These are phyloP conservation scores for Coffea canephora DNA, from an alignment of 257 asterid species.

Conservation along the genomic window DNA sequence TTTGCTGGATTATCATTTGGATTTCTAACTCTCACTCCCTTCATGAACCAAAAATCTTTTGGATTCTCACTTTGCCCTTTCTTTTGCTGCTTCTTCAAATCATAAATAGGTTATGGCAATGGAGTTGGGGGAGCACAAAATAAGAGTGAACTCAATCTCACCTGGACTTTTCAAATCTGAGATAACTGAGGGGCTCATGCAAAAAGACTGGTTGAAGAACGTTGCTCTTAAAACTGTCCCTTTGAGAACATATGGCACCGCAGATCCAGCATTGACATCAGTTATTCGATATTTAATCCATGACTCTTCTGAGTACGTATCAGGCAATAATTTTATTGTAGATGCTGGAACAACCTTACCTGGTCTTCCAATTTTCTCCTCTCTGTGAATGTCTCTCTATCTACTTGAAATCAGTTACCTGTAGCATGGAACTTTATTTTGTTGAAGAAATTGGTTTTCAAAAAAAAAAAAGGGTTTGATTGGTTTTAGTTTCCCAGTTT, in stretches of 20 bases:
- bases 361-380: conserved; percentile 63
- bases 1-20: neutral
- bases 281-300: conserved; percentile 60
- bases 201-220: conserved; percentile 53
- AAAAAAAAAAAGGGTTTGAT: neutral
- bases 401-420: neutral
- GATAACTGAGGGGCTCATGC: conserved; percentile 56
- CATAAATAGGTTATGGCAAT: conserved; percentile 63
- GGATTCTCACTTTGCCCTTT: neutral
- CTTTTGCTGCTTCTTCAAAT: conserved; percentile 5
- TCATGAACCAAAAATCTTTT: neutral
- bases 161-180: conserved; percentile 73
- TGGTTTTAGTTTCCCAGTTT: neutral
- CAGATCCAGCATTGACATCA: conserved; percentile 68
- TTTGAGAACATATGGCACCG: conserved; percentile 44
- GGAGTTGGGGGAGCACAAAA: conserved; percentile 58
- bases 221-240: conserved; percentile 52
- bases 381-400: conserved; percentile 33
- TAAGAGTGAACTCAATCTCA: conserved; percentile 71
- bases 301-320: conserved; percentile 54
- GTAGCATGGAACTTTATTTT: neutral
- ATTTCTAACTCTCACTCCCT: neutral
- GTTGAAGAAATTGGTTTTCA: neutral
- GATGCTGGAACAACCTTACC: conserved; percentile 65
- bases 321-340: conserved; percentile 56